Conservation (phyloP, 1,284 basidiomycete species). For the Cyathus olla region DNA sequence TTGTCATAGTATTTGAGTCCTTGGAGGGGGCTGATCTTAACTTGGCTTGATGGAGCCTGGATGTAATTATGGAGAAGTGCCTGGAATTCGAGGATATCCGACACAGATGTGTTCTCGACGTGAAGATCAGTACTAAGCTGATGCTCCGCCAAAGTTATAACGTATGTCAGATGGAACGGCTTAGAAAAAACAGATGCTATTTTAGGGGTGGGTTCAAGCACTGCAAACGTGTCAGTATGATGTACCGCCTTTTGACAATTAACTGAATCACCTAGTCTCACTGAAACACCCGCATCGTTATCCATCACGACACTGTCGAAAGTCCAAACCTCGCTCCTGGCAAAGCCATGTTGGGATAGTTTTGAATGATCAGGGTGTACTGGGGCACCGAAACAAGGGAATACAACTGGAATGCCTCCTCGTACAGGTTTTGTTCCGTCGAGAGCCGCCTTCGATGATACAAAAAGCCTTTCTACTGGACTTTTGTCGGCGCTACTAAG, state of each 20-base stretch:
- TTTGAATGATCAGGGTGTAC: slow-evolving; percentile 78
- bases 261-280: slow-evolving; percentile 71
- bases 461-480: slow-evolving; percentile 77
- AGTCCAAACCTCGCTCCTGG: slow-evolving; percentile 78
- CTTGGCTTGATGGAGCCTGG: slow-evolving; percentile 69
- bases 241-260: no score
- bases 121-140: slow-evolving; percentile 85
- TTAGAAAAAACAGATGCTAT: slow-evolving; percentile 70
- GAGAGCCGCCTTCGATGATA: slow-evolving; percentile 79
- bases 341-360: slow-evolving; percentile 88
- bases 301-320: slow-evolving; percentile 77
- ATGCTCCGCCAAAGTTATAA: slow-evolving; percentile 82
- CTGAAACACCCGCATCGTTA: slow-evolving; percentile 76
- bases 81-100: slow-evolving; percentile 80
- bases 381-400: slow-evolving; percentile 89
- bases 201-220: slow-evolving; percentile 67
- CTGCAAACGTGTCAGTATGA: slow-evolving; percentile 47
- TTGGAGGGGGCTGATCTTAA: slow-evolving; percentile 70
- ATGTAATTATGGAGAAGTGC: slow-evolving; percentile 91
- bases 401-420: slow-evolving; percentile 88
- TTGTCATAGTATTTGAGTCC: slow-evolving; percentile 83
- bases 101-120: slow-evolving; percentile 74
- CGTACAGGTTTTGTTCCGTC: slow-evolving; percentile 79
- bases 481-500: slow-evolving; percentile 46
- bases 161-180: slow-evolving; percentile 79